Conservation (phyloP, 1,284 basidiomycete species). For the Prillingera fragicola region DNA sequence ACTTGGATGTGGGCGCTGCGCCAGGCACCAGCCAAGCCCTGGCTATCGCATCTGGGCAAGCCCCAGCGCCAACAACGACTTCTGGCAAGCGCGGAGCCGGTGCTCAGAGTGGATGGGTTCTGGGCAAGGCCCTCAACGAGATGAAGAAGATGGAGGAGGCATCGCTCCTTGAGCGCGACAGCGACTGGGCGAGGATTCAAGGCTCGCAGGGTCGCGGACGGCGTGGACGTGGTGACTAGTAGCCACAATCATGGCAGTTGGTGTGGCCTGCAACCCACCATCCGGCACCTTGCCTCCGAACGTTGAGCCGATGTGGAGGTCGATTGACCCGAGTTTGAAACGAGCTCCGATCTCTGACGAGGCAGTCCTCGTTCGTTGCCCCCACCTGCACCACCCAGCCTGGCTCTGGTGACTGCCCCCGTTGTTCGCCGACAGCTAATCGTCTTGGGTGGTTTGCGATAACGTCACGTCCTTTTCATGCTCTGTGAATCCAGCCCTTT, state of each 20-base stretch:
- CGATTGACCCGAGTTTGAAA: no score
- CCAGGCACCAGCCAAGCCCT: slow-evolving; percentile 37
- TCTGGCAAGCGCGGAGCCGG: slow-evolving; percentile 31
- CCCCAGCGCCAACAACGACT: slow-evolving; percentile 15
- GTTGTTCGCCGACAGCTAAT: no score
- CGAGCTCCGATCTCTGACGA: no score
- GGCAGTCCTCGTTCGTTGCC: no score
- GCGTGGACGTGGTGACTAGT: slow-evolving; percentile 34
- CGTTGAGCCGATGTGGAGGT: no score
- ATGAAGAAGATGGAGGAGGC: slow-evolving; percentile 45
- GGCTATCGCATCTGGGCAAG: slow-evolving; percentile 34
- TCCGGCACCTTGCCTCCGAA: no score
- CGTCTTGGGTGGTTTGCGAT: no score
- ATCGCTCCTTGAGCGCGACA: slow-evolving; percentile 42
- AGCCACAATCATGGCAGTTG: not conserved
- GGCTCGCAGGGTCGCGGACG: slow-evolving; percentile 35
- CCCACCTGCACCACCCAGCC: no score
- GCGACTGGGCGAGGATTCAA: slow-evolving; percentile 47
- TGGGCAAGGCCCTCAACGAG: slow-evolving; percentile 45
- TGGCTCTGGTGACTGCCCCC: no score
- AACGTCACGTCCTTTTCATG: no score
- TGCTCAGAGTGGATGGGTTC: slow-evolving; percentile 34
- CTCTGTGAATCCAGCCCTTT: no score
- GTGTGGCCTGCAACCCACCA: no score
- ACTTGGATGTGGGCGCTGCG: slow-evolving; percentile 28